These are phyloP conservation scores for Hippophae gyantsensis DNA, from an alignment of 306 rosid genomes.

Conservation along the genomic window DNA sequence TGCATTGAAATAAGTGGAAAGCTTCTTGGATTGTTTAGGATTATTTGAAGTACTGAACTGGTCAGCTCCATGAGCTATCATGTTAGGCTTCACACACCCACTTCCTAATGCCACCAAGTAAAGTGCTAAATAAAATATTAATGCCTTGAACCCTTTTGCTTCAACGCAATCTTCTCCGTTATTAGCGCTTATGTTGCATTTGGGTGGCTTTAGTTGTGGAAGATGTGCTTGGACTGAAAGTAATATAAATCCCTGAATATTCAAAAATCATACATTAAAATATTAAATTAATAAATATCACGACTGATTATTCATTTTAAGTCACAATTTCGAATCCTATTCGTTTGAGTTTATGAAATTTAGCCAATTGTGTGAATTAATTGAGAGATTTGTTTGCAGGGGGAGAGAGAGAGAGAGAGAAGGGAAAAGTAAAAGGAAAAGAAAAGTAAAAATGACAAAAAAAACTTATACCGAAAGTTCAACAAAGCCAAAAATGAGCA, in stretches of 20 bases:
- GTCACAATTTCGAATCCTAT: no score
- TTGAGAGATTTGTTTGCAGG: neutral
- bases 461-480: slow-evolving; percentile 66
- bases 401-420: slow-evolving; percentile 2
- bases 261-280: neutral
- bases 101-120: slow-evolving; percentile 92
- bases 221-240: slow-evolving; percentile 93
- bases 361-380: neutral
- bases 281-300: no score
- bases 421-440: neutral
- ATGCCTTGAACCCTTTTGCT: slow-evolving; percentile 68
- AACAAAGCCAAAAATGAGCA: slow-evolving; percentile 79
- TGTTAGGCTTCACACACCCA: slow-evolving; percentile 91
- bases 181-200: slow-evolving; percentile 34
- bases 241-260: slow-evolving; percentile 65
- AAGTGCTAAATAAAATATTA: slow-evolving; percentile 69
- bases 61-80: slow-evolving; percentile 92
- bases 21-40: slow-evolving; percentile 43
- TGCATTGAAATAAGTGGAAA: slow-evolving; percentile 76
- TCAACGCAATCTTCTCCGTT: slow-evolving; percentile 40
- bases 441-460: neutral
- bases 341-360: neutral
- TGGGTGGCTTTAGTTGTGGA: slow-evolving; percentile 68
- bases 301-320: no score
- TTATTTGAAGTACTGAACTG: slow-evolving; percentile 45